A percentile compares a stretch with the other conserved stretches of the same genome.
These are phyloP conservation scores for Tolypocladium ophioglossoides DNA, from an alignment of 2,329 filamentous ascomycete genomes.

Conservation along the genomic window DNA sequence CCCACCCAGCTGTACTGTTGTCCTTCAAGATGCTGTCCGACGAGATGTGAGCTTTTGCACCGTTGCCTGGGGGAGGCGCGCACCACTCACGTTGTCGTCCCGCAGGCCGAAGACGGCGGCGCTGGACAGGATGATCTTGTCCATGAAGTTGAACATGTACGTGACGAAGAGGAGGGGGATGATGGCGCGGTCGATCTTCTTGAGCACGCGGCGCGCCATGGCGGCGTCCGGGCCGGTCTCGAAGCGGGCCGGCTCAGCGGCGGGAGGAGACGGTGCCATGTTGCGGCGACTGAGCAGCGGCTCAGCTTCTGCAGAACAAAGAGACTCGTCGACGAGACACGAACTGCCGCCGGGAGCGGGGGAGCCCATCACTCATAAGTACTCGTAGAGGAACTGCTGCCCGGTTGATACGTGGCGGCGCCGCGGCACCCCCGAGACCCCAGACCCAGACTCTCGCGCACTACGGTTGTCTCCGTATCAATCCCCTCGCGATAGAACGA, in stretches of 20 bases:
- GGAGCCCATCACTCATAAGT: neutral
- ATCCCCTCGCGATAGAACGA: neutral
- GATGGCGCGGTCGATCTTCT: conserved; percentile 43
- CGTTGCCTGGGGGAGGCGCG: neutral
- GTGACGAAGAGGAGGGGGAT: conserved; percentile 46
- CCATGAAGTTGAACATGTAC: conserved; percentile 50
- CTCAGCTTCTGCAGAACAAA: neutral
- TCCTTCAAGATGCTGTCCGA: conserved; percentile 15
- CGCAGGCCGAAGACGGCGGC: conserved; percentile 45
- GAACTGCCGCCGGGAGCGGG: neutral
- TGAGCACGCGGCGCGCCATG: conserved; percentile 29
- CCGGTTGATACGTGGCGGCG: neutral
- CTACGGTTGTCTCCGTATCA: neutral
- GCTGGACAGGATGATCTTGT: conserved; percentile 45
- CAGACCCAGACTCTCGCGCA: neutral
- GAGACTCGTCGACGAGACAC: neutral
- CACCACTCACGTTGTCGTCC: conserved; percentile 27
- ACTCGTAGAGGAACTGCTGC: neutral
- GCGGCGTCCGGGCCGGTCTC: conserved; percentile 7
- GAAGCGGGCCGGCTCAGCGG: neutral
- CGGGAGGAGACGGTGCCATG: neutral
- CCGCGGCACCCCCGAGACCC: neutral
- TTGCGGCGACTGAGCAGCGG: neutral
- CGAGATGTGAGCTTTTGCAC: neutral
- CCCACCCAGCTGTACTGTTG: conserved; percentile 55